Evolutionary conservation across 768 basidiomycete species (phyloP).

Genomic region (Clathrus columnatus): DNA sequence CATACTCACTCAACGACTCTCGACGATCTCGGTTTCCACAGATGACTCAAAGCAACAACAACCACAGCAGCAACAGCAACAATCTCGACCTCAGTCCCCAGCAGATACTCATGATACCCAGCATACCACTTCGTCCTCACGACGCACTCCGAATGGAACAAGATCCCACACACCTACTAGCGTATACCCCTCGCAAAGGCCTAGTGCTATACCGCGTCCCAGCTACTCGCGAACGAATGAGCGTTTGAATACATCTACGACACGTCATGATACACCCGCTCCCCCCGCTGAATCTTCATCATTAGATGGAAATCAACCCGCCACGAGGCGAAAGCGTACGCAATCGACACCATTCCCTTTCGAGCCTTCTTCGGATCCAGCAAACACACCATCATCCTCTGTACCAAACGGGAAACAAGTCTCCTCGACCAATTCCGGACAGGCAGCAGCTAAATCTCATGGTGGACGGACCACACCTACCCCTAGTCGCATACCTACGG

Average conservation of each 20-base stretch:
- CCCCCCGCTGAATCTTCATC: constrained; percentile 12
- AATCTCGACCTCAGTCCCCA: constrained; percentile 33
- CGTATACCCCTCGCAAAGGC: constrained; percentile 24
- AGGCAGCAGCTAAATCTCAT: constrained; percentile 26
- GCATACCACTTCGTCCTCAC: constrained; percentile 6
- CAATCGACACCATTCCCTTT: constrained; percentile 24
- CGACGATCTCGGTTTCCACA: constrained; percentile 46
- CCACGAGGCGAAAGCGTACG: constrained; percentile 21
- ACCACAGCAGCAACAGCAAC: no score
- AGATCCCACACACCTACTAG: constrained; percentile 16
- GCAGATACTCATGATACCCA: constrained; percentile 13
- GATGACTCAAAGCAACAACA: neutral
- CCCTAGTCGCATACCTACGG: constrained; percentile 42
- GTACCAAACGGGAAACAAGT: constrained; percentile 21
- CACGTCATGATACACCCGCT: constrained; percentile 16
- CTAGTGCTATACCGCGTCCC: constrained; percentile 41
- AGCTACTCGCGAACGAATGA: constrained; percentile 27
- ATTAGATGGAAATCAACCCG: neutral
- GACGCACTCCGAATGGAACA: neutral
- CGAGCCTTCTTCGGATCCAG: constrained; percentile 42
- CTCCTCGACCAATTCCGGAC: constrained; percentile 30
- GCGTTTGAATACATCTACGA: constrained; percentile 16
- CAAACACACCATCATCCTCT: constrained; percentile 7
- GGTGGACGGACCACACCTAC: constrained; percentile 24
- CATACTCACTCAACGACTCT: constrained; percentile 68